Evolutionary conservation across 2,329 filamentous ascomycete genomes (phyloP), one percentile per base, ranked within the genome.

Genomic region (Pseudogymnoascus sp.): DNA sequence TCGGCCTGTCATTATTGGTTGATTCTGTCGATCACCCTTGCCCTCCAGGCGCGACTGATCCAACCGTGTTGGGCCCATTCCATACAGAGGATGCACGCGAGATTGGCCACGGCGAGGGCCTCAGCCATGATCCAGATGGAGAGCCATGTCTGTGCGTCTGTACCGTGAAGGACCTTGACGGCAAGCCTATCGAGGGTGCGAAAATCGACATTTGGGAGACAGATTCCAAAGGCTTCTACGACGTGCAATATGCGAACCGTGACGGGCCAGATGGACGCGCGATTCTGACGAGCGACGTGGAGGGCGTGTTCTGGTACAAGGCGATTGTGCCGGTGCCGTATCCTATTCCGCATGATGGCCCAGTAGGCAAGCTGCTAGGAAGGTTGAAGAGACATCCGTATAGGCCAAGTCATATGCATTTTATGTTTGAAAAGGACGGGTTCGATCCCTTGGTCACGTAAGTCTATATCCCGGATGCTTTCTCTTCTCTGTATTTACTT

Each of bases 141-240:
- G 83, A 88, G 68, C 84, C 88, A 0, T 82, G 90, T 66, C 81
- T 93, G 11, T 88, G 89, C 4, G 72, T 91, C 14, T 92, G 90
- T 78, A 88, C 81, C 0, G 78, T 93, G 63, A 84, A 82, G 66
- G 88, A 91, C 72, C 84, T 83, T 0, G 40, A 75, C 0, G 89
- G 89, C 0, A 79, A 78, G 1, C 87, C 90, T 0, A 78, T 95
- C 31, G 66, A 77, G 1, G 84, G 79, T 59, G 89, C 87, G 28
- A 90, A 87, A 72, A 82, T 93, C 66, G 90, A 95, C 74, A 87
- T 95, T 67, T 95, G 90, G 90, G 90, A 93, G 77, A 91, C 90
- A 7, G 90, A 93, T 73, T 87, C 83, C 64, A 84, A 84, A 14
- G 90, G 90, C 7, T 85, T 87, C 70, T 95, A 95, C 72, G 90